Evolutionary conservation across 495 filamentous ascomycete genomes (phyloP).

Genomic region (Trichoderma reesei): DNA sequence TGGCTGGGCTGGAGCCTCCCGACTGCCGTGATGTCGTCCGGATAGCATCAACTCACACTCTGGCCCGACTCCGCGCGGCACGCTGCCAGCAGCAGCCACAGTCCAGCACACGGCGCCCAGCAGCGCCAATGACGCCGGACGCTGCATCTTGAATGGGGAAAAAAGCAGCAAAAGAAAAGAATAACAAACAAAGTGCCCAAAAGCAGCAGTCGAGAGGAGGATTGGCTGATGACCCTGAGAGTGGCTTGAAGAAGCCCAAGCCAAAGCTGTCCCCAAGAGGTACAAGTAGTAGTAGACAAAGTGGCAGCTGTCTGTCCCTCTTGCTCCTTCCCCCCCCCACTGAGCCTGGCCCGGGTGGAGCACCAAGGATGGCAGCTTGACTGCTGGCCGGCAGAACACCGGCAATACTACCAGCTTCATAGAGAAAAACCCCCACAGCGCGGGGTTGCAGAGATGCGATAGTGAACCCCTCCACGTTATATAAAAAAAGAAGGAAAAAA

Average conservation of each 20-base stretch:
- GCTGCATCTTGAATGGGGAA: no score
- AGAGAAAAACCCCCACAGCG: neutral
- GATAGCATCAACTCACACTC: slow-evolving; percentile 22
- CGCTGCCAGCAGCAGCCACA: slow-evolving; percentile 20
- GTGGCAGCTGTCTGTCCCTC: no score
- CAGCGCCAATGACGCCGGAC: slow-evolving; percentile 14
- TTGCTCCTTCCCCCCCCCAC: neutral
- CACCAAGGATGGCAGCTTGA: no score
- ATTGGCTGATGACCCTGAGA: neutral
- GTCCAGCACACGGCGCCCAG: slow-evolving; percentile 21
- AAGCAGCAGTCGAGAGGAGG: neutral
- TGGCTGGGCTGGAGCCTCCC: no score
- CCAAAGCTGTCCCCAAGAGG: slow-evolving; percentile 1
- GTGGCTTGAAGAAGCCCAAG: neutral
- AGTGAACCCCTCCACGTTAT: neutral
- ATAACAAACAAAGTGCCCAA: no score
- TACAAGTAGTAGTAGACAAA: neutral
- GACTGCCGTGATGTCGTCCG: neutral
- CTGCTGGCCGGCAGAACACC: neutral
- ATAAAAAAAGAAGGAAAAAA: neutral
- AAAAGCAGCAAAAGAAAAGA: no score
- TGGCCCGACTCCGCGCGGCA: slow-evolving; percentile 27
- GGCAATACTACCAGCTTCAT: neutral
- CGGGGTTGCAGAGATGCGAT: neutral
- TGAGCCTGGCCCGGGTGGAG: neutral